Percentiles rank a stretch among this genome's conserved stretches.
Conservation (phyloP, 2,329 filamentous ascomycete species). For the Chaetomium sp. region DNA sequence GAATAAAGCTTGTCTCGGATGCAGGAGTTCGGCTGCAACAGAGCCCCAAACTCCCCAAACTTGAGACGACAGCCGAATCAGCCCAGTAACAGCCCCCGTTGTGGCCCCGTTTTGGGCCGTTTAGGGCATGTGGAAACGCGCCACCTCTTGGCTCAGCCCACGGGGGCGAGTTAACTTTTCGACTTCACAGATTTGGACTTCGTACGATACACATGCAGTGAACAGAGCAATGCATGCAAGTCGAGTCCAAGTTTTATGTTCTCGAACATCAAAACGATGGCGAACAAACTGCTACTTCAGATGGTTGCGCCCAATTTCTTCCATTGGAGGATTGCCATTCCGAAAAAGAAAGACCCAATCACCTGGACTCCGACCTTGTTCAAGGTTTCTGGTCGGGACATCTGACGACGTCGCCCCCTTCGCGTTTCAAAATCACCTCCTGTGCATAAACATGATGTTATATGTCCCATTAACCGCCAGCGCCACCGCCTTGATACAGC, state of each 20-base stretch:
- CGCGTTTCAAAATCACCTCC: background rate
- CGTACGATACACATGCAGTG: too few relatives aligned
- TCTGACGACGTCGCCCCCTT: background rate
- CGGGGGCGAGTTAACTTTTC: too few relatives aligned
- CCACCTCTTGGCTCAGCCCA: constrained; percentile 1
- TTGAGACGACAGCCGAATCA: constrained; percentile 33
- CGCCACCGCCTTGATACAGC: background rate
- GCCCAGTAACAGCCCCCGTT: constrained; percentile 8
- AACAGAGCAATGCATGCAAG: too few relatives aligned
- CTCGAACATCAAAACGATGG: background rate
- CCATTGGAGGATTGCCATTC: background rate
- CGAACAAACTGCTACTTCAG: background rate
- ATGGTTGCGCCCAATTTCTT: background rate
- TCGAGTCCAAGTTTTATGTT: background rate
- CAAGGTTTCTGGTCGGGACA: background rate
- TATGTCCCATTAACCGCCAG: background rate
- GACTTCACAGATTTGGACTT: too few relatives aligned
- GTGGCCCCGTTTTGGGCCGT: background rate
- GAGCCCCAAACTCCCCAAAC: constrained; percentile 26
- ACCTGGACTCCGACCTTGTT: background rate
- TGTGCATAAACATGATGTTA: background rate
- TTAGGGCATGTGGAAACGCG: constrained; percentile 3
- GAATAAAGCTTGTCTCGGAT: constrained; percentile 31
- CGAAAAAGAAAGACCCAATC: too few relatives aligned
- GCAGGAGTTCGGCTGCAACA: constrained; percentile 13